These are phyloP conservation scores for Knoxia roxburghii DNA, from an alignment of 257 asterid species.

Conservation along the genomic window DNA sequence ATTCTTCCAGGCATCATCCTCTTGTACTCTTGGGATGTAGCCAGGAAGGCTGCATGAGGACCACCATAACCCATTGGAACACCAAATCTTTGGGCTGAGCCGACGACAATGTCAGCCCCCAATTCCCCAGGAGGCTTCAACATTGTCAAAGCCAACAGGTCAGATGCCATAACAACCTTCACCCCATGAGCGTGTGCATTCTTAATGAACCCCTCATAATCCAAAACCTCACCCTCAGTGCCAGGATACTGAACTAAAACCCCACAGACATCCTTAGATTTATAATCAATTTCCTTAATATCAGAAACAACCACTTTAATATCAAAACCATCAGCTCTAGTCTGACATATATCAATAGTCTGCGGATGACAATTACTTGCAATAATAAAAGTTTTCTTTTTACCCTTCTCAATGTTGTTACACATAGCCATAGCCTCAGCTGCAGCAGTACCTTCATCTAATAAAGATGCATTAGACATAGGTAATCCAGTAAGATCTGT, in stretches of 20 bases:
- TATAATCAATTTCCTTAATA: constrained; percentile 63
- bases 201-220: constrained; percentile 79
- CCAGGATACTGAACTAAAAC: constrained; percentile 96
- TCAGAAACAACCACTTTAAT: constrained; percentile 71
- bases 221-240: constrained; percentile 89
- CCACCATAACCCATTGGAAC: constrained; percentile 99
- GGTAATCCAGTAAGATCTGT: constrained; percentile 93
- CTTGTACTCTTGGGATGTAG: constrained; percentile 97
- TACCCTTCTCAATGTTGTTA: constrained; percentile 78
- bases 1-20: constrained; percentile 99
- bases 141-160: constrained; percentile 82
- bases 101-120: constrained; percentile 92
- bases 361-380: constrained; percentile 96
- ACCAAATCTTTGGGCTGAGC: constrained; percentile 99
- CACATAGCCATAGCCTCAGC: constrained; percentile 99
- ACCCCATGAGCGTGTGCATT: constrained; percentile 89
- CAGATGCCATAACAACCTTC: constrained; percentile 97
- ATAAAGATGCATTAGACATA: constrained; percentile 93
- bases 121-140: constrained; percentile 94
- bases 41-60: constrained; percentile 98
- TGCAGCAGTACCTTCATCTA: constrained; percentile 94
- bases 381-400: constrained; percentile 79
- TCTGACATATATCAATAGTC: constrained; percentile 79
- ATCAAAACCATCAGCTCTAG: constrained; percentile 89
- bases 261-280: constrained; percentile 87